Evolutionary conservation across 805 yeast genomes (phyloP), one percentile per base, ranked within the genome.

Genomic region (Cyberlindnera suaveolens): DNA sequence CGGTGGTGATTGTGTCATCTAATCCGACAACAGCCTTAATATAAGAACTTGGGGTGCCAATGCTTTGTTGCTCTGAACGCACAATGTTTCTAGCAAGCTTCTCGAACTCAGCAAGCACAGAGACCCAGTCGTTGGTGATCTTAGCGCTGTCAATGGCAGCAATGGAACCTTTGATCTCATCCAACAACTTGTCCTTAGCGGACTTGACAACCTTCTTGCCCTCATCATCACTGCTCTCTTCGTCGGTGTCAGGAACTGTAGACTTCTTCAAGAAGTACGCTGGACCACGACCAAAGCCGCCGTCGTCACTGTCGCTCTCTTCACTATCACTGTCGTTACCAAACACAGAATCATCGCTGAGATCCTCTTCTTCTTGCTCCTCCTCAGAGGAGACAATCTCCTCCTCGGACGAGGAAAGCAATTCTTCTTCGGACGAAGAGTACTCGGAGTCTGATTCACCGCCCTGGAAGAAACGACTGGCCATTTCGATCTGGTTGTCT

Each of bases 121-220:
- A 69, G 43, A 80, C 74, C 96, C 96, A 91, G 66, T 86, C 91
- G 57, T 78, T 78, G 51, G 75, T 74, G 65, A 77, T 75, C 56
- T 78, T 80, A 40, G 82, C 80, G 46, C 75, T 74, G 58, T 82
- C 89, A 56, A 89, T 78, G 41, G 78, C 73, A 57, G 78, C 82
- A 53, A 82, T 76, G 30, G 77, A 65, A 20, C 72, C 71, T 54
- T 77, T 81, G 68, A 93, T 76, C 64, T 93, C 99, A 61, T 89
- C 97, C 54, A 89, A 64, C 47, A 89, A 74, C 71, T 91, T 93
- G 52, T 90, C 98, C 68, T 84, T 87, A 42, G 97, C 96, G 45
- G 93, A 81, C 69, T 87, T 90, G 54, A 91, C 96, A 34, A 89
- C 88, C 53, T 82, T 85, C 62, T 80, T 83, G 58, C 82, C 85